phyloP scores from a whole-genome alignment of 1,284 basidiomycete genomes.

The Cutaneotrichosporon dermatis region DNA sequence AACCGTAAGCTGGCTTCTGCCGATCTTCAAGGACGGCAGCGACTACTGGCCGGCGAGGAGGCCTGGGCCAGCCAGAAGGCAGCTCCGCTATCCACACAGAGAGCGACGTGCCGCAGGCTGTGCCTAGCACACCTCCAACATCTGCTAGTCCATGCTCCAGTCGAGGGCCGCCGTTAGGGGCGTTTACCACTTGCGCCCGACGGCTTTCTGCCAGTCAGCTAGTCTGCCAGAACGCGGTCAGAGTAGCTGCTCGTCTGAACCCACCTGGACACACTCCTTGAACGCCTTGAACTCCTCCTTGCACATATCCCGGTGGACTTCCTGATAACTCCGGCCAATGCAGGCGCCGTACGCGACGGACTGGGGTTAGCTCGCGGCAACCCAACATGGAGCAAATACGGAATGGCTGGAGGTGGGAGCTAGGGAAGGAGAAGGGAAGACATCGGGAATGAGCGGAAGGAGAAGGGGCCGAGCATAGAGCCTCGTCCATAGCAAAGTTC shows the following conservation, averaged over 20 bases:
- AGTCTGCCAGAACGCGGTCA: too few relatives aligned
- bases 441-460: neutral
- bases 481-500: too few relatives aligned
- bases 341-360: slow-evolving; percentile 50
- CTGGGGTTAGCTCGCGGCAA: slow-evolving; percentile 26
- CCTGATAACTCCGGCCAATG: slow-evolving; percentile 48
- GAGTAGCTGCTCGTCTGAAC: slow-evolving; percentile 7
- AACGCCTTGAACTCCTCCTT: slow-evolving; percentile 50
- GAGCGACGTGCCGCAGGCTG: too few relatives aligned
- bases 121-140: too few relatives aligned
- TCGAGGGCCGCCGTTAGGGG: too few relatives aligned
- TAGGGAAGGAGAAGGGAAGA: neutral
- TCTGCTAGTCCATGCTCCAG: neutral
- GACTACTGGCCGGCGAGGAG: too few relatives aligned
- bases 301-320: slow-evolving; percentile 51
- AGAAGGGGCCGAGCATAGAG: too few relatives aligned
- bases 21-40: neutral
- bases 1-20: too few relatives aligned
- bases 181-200: slow-evolving; percentile 42
- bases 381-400: neutral
- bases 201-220: slow-evolving; percentile 30
- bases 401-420: neutral
- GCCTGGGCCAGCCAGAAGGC: too few relatives aligned
- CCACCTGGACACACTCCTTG: slow-evolving; percentile 50
- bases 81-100: too few relatives aligned